Evolutionary conservation across 75 land plant species (phyloP).

Genomic region (Picea glauca): DNA sequence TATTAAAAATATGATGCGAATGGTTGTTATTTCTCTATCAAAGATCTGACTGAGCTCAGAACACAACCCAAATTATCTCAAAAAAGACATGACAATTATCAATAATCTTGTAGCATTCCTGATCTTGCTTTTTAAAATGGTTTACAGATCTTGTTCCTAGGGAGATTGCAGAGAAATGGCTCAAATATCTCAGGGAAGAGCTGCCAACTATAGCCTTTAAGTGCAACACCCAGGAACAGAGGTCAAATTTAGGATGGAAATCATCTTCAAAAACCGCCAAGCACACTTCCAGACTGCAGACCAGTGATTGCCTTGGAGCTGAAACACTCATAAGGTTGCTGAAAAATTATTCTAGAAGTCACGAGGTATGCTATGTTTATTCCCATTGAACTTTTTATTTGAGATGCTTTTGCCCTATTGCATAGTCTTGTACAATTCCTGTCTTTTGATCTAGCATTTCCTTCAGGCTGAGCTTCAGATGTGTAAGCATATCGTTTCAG

Average conservation of each 20-base stretch:
- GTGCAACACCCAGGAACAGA: slow-evolving; percentile 89
- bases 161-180: slow-evolving; percentile 94
- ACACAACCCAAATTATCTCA: too few species aligned
- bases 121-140: too few species aligned
- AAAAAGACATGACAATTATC: too few species aligned
- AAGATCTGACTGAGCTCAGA: too few species aligned
- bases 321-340: slow-evolving; percentile 83
- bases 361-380: slow-evolving; percentile 47
- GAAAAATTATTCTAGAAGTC: slow-evolving; percentile 91
- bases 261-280: slow-evolving; percentile 47
- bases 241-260: slow-evolving; percentile 78
- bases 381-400: background rate
- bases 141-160: slow-evolving; percentile 85
- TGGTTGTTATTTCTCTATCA: too few species aligned
- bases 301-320: slow-evolving; percentile 97
- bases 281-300: slow-evolving; percentile 41
- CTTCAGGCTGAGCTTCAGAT: background rate
- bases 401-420: background rate
- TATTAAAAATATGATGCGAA: too few species aligned
- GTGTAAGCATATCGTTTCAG: too few species aligned
- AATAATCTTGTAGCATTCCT: too few species aligned
- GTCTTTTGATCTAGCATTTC: background rate
- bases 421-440: background rate
- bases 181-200: slow-evolving; percentile 90
- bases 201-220: slow-evolving; percentile 93